Evolutionary conservation across 2,329 filamentous ascomycete genomes (phyloP).

Genomic region (Knufia fluminis): DNA sequence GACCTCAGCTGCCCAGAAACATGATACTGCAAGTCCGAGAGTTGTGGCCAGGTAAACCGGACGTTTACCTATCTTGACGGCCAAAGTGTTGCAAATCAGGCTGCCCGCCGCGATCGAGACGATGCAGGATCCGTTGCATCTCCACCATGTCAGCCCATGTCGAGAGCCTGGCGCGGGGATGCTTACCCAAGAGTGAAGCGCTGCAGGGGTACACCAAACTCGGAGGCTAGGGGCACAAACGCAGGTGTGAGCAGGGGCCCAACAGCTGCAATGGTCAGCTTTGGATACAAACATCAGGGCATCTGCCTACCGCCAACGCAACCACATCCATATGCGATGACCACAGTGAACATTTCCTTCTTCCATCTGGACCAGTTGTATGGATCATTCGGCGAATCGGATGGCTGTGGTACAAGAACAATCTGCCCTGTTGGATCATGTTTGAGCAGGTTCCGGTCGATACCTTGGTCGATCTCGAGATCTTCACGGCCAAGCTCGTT

Average conservation of each 20-base stretch:
- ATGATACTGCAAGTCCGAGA: constrained; percentile 11
- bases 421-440: constrained; percentile 25
- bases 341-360: constrained; percentile 29
- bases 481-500: constrained; percentile 17
- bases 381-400: constrained; percentile 18
- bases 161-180: too few relatives aligned
- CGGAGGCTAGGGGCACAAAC: constrained; percentile 13
- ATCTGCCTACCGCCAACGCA: constrained; percentile 34
- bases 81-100: constrained; percentile 24
- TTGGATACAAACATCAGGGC: constrained; percentile 26
- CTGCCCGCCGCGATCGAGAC: constrained; percentile 30
- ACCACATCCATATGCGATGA: constrained; percentile 32
- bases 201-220: constrained; percentile 9
- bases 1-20: constrained; percentile 13
- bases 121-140: constrained; percentile 26
- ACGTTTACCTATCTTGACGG: constrained; percentile 18
- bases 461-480: constrained; percentile 16
- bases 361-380: constrained; percentile 17
- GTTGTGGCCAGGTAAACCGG: constrained; percentile 15
- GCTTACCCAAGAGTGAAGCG: constrained; percentile 16
- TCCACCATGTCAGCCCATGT: constrained; percentile 19
- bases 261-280: constrained; percentile 10
- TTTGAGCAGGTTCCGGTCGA: constrained; percentile 26
- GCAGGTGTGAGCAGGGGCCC: constrained; percentile 14
- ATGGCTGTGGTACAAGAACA: constrained; percentile 18